Evolutionary conservation across 106 monocot genomes (phyloP), one percentile per base, ranked within the genome.

Genomic region (Ottelia alismoides): DNA sequence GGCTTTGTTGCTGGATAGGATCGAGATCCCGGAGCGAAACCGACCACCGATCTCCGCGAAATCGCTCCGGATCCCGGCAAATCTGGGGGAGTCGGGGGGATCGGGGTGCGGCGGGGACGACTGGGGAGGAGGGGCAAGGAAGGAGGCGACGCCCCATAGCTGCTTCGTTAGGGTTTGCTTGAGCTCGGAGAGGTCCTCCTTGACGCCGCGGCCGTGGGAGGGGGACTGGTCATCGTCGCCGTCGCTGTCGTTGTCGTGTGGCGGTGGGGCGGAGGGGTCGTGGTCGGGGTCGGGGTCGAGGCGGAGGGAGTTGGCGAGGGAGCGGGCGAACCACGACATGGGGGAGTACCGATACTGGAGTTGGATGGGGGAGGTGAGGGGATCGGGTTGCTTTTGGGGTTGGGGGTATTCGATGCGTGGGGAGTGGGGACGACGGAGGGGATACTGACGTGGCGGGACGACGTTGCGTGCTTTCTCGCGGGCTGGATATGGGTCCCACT

Each of bases 51-150:
- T 85, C 69, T 85, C 84, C 1, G 76, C 73, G 6, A 76, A 70
- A 49, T 85, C 76, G 31, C n/a, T n/a, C n/a, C n/a, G n/a, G n/a
- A n/a, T n/a, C n/a, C n/a, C n/a, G n/a, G n/a, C n/a, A n/a, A n/a
- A 67, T 80, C 32, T 73, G 64, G 35, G 77, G 9, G 14, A 40
- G 4, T 40, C 35, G 35, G 49, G 3, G 23, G 65, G 45, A 47
- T 55, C 61, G 43, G 55, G 45, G 2, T 3, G 11, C 76, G 81
- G 22, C 75, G n/a, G n/a, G n/a, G n/a, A n/a, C n/a, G n/a, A n/a
- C n/a, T n/a, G n/a, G n/a, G n/a, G n/a, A n/a, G n/a, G 72, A 17
- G 87, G 82, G 55, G 78, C 82, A 30, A 87, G 78, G 63, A 87
- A 87, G 56, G 65, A 69, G 25, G 87, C 82, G 49, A 82, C 81